Evolutionary conservation across 345 rosid genomes (phyloP), one percentile per base, ranked within the genome.

Genomic region (Acer negundo): DNA sequence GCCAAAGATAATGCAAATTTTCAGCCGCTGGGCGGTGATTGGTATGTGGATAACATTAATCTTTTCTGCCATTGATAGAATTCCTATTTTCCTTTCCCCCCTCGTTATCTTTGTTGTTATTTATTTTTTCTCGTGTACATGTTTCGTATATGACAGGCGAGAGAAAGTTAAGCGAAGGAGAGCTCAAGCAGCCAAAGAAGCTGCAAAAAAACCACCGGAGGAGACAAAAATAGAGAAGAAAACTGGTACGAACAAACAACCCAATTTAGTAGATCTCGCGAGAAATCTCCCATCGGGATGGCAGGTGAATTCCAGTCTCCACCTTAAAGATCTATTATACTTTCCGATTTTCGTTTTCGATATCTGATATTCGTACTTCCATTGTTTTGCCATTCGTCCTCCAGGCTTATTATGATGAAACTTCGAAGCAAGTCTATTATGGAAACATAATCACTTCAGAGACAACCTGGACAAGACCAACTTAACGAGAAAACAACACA

Each of bases 21-120:
- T 85, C 99, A 96, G 86, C 97, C 99, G 42, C 82, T 96, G 20
- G 95, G 97, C 59, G 95, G 98, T 59, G 98, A 96, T 83, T 96
- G 99, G 97, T 96, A 78, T 51, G 94, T 6, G 10, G 20, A 70
- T 68, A 46, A 23, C 72, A 12, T 24, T 7, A 59, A 17, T 64
- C n/a, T n/a, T 15, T 26, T 44, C 70, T 16, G 8, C 5, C 10
- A 22, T 10, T 15, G 17, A 31, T 22, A 44, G 4, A n/a, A 12
- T 42, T 56, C 23, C 8, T 56, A n/a, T 20, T n/a, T 47, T 47
- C 1, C 69, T 63, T 10, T 17, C 46, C 6, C 10, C 23, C 35
- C 13, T 62, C 16, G 24, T 10, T 24, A 23, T 40, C 4, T 17
- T 0, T 12, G 11, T 69, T 22, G 12, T 28, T 26, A 12, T 17